phyloP scores from a whole-genome alignment of 805 yeast genomes.

The Barnettozyma botsteinii region DNA sequence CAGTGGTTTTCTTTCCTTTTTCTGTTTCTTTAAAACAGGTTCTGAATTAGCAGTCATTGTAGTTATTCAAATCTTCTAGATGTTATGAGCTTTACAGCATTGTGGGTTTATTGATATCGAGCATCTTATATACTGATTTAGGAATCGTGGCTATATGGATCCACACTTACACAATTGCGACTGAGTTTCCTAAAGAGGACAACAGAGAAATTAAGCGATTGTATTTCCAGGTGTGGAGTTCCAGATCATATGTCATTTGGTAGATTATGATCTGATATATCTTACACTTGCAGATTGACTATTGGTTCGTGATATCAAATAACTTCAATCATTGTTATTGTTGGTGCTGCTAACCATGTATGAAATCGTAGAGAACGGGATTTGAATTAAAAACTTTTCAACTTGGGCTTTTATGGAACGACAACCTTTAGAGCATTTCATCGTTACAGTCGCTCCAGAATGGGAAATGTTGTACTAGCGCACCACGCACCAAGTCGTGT shows the following conservation, averaged over 20 bases:
- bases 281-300: too few species aligned
- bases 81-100: not conserved
- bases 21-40: slow-evolving; percentile 16
- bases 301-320: too few species aligned
- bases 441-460: too few species aligned
- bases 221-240: too few species aligned
- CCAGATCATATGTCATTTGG: too few species aligned
- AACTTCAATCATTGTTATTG: too few species aligned
- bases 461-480: slow-evolving; percentile 28
- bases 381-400: not conserved
- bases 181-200: not conserved
- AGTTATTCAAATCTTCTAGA: not conserved
- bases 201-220: not conserved
- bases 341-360: not conserved
- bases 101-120: too few species aligned
- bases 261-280: too few species aligned
- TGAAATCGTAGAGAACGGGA: not conserved
- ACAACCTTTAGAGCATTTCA: too few species aligned
- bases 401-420: too few species aligned
- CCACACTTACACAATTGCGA: slow-evolving; percentile 6
- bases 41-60: slow-evolving; percentile 6
- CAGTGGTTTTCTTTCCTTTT: slow-evolving; percentile 16
- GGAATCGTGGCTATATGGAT: too few species aligned
- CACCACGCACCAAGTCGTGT: slow-evolving; percentile 35
- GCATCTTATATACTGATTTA: not conserved